A percentile compares a stretch with the other conserved stretches of the same genome.
phyloP scores from a whole-genome alignment of 495 filamentous ascomycete species.

The Clavariopsis aquatica region DNA sequence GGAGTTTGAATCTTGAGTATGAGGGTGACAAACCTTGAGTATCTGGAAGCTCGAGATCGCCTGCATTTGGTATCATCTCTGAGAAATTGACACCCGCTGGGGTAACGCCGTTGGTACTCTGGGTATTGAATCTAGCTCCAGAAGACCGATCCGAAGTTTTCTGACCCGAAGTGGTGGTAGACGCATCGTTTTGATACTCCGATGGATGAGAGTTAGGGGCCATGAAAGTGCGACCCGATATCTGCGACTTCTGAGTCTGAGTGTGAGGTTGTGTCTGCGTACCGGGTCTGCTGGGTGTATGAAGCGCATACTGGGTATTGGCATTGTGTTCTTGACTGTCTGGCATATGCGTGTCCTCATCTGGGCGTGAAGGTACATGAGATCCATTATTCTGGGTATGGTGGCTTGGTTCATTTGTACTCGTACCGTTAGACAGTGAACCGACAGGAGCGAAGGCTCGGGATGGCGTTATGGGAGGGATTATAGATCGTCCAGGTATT shows the following conservation, averaged over 20 bases:
- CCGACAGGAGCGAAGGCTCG: constrained; percentile 51
- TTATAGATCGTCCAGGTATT: constrained; percentile 45
- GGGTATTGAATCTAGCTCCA: constrained; percentile 59
- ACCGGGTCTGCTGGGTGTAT: constrained; percentile 38
- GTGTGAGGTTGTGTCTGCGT: constrained; percentile 36
- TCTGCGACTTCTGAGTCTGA: constrained; percentile 62
- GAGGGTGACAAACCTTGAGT: constrained; percentile 52
- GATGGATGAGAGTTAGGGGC: constrained; percentile 72
- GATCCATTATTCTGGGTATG: constrained; percentile 67
- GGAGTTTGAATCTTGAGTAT: not conserved
- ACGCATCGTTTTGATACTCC: constrained; percentile 80
- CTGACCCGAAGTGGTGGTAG: constrained; percentile 64
- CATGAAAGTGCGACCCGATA: constrained; percentile 71
- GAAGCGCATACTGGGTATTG: constrained; percentile 49
- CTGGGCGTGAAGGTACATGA: constrained; percentile 55
- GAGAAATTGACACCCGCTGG: constrained; percentile 44
- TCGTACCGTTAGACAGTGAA: constrained; percentile 55
- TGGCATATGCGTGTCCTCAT: constrained; percentile 59
- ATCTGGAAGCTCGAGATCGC: constrained; percentile 58
- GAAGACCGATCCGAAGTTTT: constrained; percentile 56
- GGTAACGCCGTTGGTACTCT: constrained; percentile 60
- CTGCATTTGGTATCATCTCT: constrained; percentile 33
- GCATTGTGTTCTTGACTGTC: constrained; percentile 57
- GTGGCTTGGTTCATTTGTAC: constrained; percentile 53
- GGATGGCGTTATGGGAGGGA: constrained; percentile 55